phyloP scores from a whole-genome alignment of 2,329 filamentous ascomycete genomes.

The Colletotrichum coccodes region DNA sequence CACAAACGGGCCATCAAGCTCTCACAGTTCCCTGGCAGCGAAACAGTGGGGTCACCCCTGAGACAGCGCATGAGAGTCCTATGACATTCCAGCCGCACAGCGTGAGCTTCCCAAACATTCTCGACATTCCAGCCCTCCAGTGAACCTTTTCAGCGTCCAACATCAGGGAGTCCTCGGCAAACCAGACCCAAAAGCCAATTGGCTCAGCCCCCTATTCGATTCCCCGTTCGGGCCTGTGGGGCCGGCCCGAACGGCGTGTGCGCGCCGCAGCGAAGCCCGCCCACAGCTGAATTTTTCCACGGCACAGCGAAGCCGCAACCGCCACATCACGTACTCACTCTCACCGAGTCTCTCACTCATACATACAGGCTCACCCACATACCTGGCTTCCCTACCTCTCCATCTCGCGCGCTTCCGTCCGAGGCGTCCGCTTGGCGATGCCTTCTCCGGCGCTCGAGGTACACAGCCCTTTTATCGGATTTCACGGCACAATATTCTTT shows the following conservation, averaged over 20 bases:
- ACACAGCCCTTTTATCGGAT: conserved; percentile 1
- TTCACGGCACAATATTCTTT: background rate
- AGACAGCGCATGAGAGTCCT: background rate
- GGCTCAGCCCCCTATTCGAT: conserved; percentile 3
- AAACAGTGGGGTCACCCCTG: background rate
- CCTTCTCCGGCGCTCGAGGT: conserved; percentile 12
- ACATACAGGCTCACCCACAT: background rate
- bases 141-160: background rate
- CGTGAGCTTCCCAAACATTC: background rate
- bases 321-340: conserved; percentile 23
- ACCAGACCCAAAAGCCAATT: background rate
- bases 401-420: background rate
- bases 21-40: background rate
- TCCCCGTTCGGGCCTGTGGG: conserved; percentile 13
- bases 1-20: background rate
- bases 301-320: conserved; percentile 21
- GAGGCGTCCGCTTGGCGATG: conserved; percentile 25
- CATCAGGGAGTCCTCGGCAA: background rate
- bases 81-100: background rate
- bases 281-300: conserved; percentile 3
- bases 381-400: background rate
- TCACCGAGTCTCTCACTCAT: background rate
- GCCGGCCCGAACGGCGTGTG: conserved; percentile 10
- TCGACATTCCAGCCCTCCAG: background rate
- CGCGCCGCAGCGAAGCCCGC: conserved; percentile 11